Evolutionary conservation across 257 asterid genomes (phyloP).

Genomic region (Rauvolfia tetraphylla): DNA sequence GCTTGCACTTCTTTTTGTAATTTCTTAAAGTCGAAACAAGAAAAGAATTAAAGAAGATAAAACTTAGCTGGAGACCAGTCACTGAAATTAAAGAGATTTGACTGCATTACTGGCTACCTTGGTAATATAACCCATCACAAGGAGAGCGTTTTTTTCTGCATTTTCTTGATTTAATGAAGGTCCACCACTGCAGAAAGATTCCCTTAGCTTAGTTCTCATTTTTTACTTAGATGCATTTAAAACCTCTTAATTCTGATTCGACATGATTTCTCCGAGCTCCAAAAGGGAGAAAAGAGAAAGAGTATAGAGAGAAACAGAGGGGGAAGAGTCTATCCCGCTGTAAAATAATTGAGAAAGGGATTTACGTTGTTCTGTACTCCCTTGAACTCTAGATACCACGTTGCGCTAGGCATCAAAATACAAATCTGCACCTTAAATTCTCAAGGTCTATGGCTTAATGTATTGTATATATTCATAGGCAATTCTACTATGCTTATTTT

Average conservation of each 20-base stretch:
- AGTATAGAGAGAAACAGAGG: background rate
- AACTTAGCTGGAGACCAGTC: background rate
- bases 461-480: too few relatives aligned
- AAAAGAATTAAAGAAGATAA: background rate
- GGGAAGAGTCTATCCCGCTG: background rate
- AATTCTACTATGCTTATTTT: too few relatives aligned
- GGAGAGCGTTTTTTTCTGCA: background rate
- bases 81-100: constrained; percentile 9
- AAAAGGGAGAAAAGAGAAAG: background rate
- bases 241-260: background rate
- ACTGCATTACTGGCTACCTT: background rate
- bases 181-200: constrained; percentile 1
- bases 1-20: constrained; percentile 8
- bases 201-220: background rate
- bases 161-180: background rate
- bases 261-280: background rate
- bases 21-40: background rate
- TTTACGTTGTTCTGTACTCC: too few relatives aligned
- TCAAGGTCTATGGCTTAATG: too few relatives aligned
- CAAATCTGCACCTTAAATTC: too few relatives aligned
- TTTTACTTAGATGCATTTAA: background rate
- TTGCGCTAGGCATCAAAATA: too few relatives aligned
- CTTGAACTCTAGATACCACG: too few relatives aligned
- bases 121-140: constrained; percentile 5
- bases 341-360: too few relatives aligned